These are phyloP conservation scores for Amorphotheca resinae DNA, from an alignment of 495 filamentous ascomycete species.

Conservation along the genomic window DNA sequence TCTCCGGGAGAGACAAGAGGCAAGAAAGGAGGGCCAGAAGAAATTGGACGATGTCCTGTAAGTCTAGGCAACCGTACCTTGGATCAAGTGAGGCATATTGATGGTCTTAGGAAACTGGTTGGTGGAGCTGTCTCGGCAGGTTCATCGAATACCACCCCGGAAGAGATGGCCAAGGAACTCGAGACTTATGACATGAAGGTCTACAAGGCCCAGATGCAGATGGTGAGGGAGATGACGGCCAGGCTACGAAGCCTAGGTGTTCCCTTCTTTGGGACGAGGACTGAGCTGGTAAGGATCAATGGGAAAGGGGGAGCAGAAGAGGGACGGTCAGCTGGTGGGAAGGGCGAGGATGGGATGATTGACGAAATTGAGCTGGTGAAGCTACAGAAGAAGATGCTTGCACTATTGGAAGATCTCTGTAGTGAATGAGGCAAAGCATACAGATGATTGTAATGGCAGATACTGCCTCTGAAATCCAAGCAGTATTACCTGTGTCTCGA, in stretches of 20 bases:
- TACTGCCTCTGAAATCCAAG: too few species aligned
- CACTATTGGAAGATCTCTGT: conserved; percentile 50
- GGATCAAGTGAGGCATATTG: background rate
- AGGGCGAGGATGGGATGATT: conserved; percentile 21
- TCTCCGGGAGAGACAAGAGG: conserved; percentile 36
- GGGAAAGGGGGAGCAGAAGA: conserved; percentile 6
- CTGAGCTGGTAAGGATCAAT: conserved; percentile 26
- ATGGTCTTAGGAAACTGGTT: conserved; percentile 16
- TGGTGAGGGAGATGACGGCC: conserved; percentile 42
- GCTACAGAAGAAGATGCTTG: conserved; percentile 48
- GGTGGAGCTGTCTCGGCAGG: conserved; percentile 30
- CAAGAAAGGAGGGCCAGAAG: conserved; percentile 36
- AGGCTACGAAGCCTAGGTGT: conserved; percentile 47
- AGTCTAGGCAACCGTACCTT: conserved; percentile 10
- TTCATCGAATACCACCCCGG: conserved; percentile 20
- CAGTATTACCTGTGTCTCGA: too few species aligned
- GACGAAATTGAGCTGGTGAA: conserved; percentile 34
- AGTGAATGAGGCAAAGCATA: conserved; percentile 22
- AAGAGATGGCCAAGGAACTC: conserved; percentile 43
- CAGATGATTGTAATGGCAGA: background rate
- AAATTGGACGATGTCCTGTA: conserved; percentile 37
- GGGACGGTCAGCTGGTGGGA: background rate
- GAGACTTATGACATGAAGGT: conserved; percentile 47
- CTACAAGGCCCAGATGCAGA: conserved; percentile 41
- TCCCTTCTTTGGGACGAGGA: conserved; percentile 50